These are phyloP conservation scores for Eimeria sp. DNA, from an alignment of 169 alveolate species.

Conservation along the genomic window DNA sequence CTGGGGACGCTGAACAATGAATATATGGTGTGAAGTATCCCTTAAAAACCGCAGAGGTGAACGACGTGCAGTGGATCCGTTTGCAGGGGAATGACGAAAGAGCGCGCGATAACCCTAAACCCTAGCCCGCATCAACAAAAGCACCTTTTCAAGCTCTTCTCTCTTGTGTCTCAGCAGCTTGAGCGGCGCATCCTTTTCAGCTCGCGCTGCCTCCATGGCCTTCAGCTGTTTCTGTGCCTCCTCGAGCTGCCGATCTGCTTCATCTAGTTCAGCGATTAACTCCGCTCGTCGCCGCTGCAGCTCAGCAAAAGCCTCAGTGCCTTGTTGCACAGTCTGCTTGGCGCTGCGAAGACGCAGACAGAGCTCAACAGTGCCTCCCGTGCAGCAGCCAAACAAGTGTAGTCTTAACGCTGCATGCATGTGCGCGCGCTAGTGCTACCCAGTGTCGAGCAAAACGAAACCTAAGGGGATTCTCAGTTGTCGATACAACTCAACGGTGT, in stretches of 20 bases:
- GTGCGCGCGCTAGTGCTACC: neutral
- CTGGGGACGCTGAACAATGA: too few relatives aligned
- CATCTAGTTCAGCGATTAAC: conserved; percentile 10
- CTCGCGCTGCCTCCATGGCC: neutral
- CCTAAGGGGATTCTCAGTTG: neutral
- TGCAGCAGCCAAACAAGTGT: neutral
- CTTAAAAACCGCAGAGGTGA: too few relatives aligned
- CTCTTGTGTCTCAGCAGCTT: conserved; percentile 42
- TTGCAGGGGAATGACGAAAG: too few relatives aligned
- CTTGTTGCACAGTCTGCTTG: conserved; percentile 48
- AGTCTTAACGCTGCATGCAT: neutral
- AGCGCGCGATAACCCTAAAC: too few relatives aligned
- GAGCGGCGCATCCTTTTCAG: conserved; percentile 65
- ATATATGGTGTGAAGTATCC: too few relatives aligned
- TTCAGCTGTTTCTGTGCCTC: conserved; percentile 25
- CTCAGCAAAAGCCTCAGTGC: conserved; percentile 42
- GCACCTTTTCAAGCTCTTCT: conserved; percentile 64
- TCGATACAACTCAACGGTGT: neutral
- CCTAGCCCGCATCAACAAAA: too few relatives aligned
- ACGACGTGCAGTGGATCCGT: too few relatives aligned
- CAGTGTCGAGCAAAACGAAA: neutral
- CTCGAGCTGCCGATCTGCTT: conserved; percentile 32
- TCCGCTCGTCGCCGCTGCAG: conserved; percentile 36
- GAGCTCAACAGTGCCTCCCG: neutral
- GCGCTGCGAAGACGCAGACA: neutral